phyloP scores from a whole-genome alignment of 371 early-diverging fungal species.

The Gilbertella persicaria region DNA sequence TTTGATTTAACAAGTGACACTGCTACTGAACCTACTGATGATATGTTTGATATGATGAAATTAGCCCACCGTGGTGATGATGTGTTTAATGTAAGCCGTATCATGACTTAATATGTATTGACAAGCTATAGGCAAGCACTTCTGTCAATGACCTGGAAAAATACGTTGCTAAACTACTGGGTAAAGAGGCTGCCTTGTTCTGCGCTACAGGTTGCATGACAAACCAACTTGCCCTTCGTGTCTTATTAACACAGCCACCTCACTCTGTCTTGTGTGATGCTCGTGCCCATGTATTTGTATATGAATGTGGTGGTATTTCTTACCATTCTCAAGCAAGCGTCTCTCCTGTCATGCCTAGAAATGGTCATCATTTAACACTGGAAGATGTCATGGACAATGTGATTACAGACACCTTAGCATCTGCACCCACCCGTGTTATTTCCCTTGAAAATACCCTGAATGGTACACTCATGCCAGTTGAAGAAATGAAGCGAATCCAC shows the following conservation, averaged over 20 bases:
- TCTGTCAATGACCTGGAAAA: slow-evolving; percentile 67
- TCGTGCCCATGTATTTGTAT: slow-evolving; percentile 76
- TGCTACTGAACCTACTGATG: slow-evolving; percentile 79
- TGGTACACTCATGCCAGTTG: slow-evolving; percentile 77
- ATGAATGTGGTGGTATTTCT: slow-evolving; percentile 83
- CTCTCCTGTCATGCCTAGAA: slow-evolving; percentile 63
- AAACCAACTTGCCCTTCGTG: slow-evolving; percentile 86
- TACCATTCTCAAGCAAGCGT: slow-evolving; percentile 76
- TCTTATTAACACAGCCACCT: slow-evolving; percentile 75
- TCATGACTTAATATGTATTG: neutral
- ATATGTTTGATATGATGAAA: slow-evolving; percentile 81
- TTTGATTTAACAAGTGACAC: slow-evolving; percentile 65
- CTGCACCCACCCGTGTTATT: slow-evolving; percentile 54
- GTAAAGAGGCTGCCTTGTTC: slow-evolving; percentile 81
- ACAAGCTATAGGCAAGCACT: slow-evolving; percentile 53
- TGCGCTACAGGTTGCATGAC: slow-evolving; percentile 82
- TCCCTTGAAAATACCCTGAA: slow-evolving; percentile 88
- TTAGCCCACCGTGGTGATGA: slow-evolving; percentile 77
- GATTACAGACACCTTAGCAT: slow-evolving; percentile 20
- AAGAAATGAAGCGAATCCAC: slow-evolving; percentile 68
- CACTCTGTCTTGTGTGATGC: slow-evolving; percentile 76
- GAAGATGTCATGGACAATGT: slow-evolving; percentile 53
- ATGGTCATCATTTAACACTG: slow-evolving; percentile 63
- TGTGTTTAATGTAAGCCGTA: slow-evolving; percentile 66
- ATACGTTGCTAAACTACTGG: slow-evolving; percentile 66